Evolutionary conservation across 164 flowering plant genomes (phyloP).

Genomic region (Annona cherimola): DNA sequence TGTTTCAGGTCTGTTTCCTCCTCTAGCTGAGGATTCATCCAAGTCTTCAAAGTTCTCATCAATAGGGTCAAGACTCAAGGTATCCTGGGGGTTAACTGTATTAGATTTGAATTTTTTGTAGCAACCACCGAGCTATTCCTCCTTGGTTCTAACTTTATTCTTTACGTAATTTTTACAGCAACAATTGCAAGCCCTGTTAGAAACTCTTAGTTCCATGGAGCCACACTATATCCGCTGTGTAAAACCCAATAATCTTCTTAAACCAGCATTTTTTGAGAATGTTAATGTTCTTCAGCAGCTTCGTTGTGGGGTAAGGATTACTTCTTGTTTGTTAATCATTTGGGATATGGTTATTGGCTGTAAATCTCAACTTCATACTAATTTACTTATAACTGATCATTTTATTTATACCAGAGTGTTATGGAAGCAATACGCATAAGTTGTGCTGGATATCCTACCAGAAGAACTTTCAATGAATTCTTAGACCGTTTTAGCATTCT

Average conservation of each 20-base stretch:
- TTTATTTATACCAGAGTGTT: conserved; percentile 58
- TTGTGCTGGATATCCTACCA: conserved; percentile 98
- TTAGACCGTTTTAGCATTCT: conserved; percentile 91
- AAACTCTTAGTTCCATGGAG: conserved; percentile 84
- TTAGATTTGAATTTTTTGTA: no score
- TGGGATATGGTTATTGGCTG: background rate
- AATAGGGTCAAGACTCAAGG: conserved; percentile 95
- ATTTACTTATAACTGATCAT: conserved; percentile 1
- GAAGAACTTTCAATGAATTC: conserved; percentile 91
- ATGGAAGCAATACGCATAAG: conserved; percentile 97
- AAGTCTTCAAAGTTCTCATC: conserved; percentile 93
- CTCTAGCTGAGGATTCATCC: conserved; percentile 68
- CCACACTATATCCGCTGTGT: conserved; percentile 99
- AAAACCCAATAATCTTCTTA: conserved; percentile 92
- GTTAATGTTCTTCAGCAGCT: conserved; percentile 79
- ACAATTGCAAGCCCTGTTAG: conserved; percentile 97
- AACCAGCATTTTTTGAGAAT: conserved; percentile 95
- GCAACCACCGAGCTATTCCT: no score
- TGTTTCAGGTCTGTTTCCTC: conserved; percentile 76
- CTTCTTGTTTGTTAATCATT: background rate
- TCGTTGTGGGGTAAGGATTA: conserved; percentile 92
- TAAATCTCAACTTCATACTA: background rate
- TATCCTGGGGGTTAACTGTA: conserved; percentile 7
- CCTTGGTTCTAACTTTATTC: no score
- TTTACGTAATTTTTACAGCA: conserved; percentile 27